These are phyloP conservation scores for Perkinsus olseni DNA, from an alignment of 169 alveolate genomes.

Conservation along the genomic window DNA sequence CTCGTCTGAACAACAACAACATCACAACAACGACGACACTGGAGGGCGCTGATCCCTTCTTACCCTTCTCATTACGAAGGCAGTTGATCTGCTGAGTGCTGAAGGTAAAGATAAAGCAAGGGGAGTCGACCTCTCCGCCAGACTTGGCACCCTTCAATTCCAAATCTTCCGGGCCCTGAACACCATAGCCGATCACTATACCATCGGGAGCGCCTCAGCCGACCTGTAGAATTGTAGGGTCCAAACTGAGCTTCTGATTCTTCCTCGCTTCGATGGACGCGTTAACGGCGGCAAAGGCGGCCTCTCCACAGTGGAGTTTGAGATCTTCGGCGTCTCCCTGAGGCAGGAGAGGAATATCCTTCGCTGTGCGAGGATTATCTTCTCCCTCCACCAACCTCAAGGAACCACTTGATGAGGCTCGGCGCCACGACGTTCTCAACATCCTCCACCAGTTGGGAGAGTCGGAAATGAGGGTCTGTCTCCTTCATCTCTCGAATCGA, in stretches of 20 bases:
- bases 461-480: slow-evolving; percentile 64
- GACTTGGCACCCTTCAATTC: background rate
- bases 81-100: slow-evolving; percentile 78
- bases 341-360: slow-evolving; percentile 19
- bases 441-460: slow-evolving; percentile 59
- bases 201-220: slow-evolving; percentile 71
- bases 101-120: slow-evolving; percentile 75
- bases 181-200: slow-evolving; percentile 7
- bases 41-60: too few species aligned
- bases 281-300: slow-evolving; percentile 57
- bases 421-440: slow-evolving; percentile 73
- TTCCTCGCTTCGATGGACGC: slow-evolving; percentile 63
- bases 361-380: background rate
- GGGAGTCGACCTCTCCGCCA: slow-evolving; percentile 54
- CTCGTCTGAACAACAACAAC: background rate
- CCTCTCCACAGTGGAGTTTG: slow-evolving; percentile 63
- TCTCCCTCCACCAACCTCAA: slow-evolving; percentile 57
- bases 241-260: slow-evolving; percentile 52
- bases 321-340: slow-evolving; percentile 6
- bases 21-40: too few species aligned
- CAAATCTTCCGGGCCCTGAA: background rate
- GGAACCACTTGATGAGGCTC: slow-evolving; percentile 64
- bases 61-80: slow-evolving; percentile 53
- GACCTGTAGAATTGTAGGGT: slow-evolving; percentile 60
- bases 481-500: slow-evolving; percentile 74